Evolutionary conservation across 257 asterid species (phyloP).

Genomic region (Nicotiana undulata): DNA sequence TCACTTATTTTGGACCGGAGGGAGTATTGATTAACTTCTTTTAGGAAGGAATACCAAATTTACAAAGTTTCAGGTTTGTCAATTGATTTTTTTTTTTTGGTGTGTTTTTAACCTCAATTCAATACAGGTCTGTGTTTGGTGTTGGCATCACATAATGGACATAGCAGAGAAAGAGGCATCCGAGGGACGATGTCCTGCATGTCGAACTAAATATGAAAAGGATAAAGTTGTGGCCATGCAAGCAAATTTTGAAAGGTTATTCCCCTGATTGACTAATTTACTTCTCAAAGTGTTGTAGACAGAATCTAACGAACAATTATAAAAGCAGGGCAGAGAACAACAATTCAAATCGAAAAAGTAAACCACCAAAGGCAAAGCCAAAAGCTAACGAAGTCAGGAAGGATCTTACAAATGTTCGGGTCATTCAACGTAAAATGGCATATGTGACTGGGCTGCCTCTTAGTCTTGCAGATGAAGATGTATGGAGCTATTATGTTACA

Average conservation of each 20-base stretch:
- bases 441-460: slow-evolving; percentile 92
- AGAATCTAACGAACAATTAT: slow-evolving; percentile 1
- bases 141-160: slow-evolving; percentile 97
- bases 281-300: slow-evolving; percentile 7
- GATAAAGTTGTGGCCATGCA: slow-evolving; percentile 81
- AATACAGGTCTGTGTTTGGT: slow-evolving; percentile 85
- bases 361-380: slow-evolving; percentile 74
- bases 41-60: background rate
- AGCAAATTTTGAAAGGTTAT: slow-evolving; percentile 68
- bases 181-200: slow-evolving; percentile 96
- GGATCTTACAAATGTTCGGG: slow-evolving; percentile 83
- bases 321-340: slow-evolving; percentile 42
- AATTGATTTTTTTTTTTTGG: background rate
- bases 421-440: slow-evolving; percentile 92
- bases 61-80: background rate
- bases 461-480: slow-evolving; percentile 89
- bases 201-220: slow-evolving; percentile 73
- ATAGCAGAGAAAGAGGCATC: slow-evolving; percentile 84
- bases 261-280: slow-evolving; percentile 7
- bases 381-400: slow-evolving; percentile 68
- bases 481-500: slow-evolving; percentile 22
- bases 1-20: no score
- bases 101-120: background rate
- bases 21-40: background rate
- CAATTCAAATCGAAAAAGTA: slow-evolving; percentile 50